Evolutionary conservation across 164 flowering plant species (phyloP).

Genomic region (Kalanchoe fedtschenkoi): DNA sequence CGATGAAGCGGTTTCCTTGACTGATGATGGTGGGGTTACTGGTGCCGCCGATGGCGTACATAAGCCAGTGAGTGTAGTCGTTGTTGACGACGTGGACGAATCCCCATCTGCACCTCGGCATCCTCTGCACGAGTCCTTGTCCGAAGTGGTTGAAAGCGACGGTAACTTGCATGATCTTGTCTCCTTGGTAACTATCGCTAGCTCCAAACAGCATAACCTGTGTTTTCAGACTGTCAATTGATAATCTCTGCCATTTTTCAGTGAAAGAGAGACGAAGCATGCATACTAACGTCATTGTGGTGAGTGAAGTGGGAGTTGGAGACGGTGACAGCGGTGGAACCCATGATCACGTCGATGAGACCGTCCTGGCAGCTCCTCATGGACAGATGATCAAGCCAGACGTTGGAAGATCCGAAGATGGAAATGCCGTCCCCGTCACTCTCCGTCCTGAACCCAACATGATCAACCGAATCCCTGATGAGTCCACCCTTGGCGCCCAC

Average conservation of each 20-base stretch:
- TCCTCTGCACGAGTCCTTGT: conserved; percentile 41
- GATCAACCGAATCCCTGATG: conserved; percentile 36
- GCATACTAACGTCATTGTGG: conserved; percentile 33
- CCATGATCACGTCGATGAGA: conserved; percentile 37
- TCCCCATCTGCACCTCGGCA: conserved; percentile 56
- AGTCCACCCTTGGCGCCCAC: conserved; percentile 19
- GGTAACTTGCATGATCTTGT: conserved; percentile 41
- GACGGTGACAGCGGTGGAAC: conserved; percentile 53
- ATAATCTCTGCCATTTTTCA: no score
- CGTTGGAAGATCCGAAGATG: conserved; percentile 31
- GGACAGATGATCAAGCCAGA: conserved; percentile 60
- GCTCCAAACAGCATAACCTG: conserved; percentile 57
- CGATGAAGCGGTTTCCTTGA: conserved; percentile 57
- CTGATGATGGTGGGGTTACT: conserved; percentile 40
- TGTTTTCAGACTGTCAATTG: background rate
- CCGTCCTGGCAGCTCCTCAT: conserved; percentile 41
- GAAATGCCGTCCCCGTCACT: conserved; percentile 55
- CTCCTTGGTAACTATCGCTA: conserved; percentile 16
- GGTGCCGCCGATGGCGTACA: conserved; percentile 70
- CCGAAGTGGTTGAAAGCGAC: conserved; percentile 61
- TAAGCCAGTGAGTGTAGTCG: conserved; percentile 53
- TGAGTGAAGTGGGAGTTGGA: conserved; percentile 46
- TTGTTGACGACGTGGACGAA: conserved; percentile 59
- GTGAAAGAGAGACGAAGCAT: no score
- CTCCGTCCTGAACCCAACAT: conserved; percentile 22